These are phyloP conservation scores for Neofusicoccum parvum DNA, from an alignment of 2,329 filamentous ascomycete genomes.

Conservation along the genomic window DNA sequence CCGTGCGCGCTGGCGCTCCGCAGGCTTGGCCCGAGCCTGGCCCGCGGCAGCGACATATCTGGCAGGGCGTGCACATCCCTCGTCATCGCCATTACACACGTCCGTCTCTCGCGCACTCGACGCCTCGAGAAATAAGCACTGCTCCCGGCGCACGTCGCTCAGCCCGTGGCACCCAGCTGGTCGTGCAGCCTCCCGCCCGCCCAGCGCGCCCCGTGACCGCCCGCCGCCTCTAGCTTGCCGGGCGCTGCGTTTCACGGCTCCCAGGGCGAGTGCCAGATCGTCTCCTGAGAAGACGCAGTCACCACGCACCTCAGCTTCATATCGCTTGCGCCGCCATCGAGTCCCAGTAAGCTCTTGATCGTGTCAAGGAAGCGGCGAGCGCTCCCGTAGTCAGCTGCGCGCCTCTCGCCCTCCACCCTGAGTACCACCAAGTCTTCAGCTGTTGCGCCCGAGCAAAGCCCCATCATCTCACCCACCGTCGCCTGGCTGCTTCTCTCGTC, in stretches of 20 bases:
- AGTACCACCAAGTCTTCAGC: constrained; percentile 19
- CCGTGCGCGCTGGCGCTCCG: background rate
- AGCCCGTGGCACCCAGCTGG: constrained; percentile 16
- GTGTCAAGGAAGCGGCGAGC: constrained; percentile 19
- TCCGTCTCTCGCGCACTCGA: constrained; percentile 5
- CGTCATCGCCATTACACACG: constrained; percentile 16
- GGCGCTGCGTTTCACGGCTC: constrained; percentile 20
- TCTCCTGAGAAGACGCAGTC: constrained; percentile 19
- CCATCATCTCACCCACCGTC: constrained; percentile 10
- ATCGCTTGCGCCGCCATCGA: constrained; percentile 1
- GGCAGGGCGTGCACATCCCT: constrained; percentile 4
- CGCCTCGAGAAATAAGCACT: constrained; percentile 19
- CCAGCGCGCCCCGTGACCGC: constrained; percentile 16
- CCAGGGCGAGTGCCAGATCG: constrained; percentile 15
- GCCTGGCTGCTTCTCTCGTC: constrained; percentile 9
- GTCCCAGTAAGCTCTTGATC: constrained; percentile 11
- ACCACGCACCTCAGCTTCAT: background rate
- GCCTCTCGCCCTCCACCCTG: constrained; percentile 11
- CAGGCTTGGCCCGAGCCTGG: background rate
- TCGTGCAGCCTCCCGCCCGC: constrained; percentile 9
- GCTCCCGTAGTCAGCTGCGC: background rate
- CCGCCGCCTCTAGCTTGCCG: constrained; percentile 17
- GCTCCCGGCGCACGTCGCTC: constrained; percentile 5
- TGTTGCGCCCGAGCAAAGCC: constrained; percentile 7
- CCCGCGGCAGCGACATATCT: background rate